A percentile compares a stretch with the other conserved stretches of the same genome.
phyloP scores from a whole-genome alignment of 148 eudicot species.

The Arbutus unedo region DNA sequence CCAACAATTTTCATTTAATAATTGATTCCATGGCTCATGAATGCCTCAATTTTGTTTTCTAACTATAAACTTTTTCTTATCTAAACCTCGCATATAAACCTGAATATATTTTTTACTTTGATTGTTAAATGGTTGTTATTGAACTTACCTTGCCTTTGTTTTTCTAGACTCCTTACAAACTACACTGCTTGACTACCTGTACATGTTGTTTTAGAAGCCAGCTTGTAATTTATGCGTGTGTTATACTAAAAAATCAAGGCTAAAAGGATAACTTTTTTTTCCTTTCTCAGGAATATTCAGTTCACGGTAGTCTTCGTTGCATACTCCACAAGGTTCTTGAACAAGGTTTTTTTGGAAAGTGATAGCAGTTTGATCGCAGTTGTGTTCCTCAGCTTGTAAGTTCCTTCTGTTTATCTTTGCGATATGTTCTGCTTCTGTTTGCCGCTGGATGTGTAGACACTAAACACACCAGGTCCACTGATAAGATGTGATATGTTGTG shows the following conservation, averaged over 20 bases:
- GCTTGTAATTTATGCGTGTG: background rate
- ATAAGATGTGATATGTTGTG: background rate
- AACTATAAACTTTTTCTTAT: background rate
- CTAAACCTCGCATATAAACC: background rate
- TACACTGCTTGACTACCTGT: background rate
- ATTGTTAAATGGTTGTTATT: background rate
- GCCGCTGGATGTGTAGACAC: background rate
- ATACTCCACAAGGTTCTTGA: background rate
- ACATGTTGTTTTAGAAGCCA: background rate
- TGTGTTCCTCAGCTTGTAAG: background rate
- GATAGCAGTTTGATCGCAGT: background rate
- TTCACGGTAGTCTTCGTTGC: background rate
- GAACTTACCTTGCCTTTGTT: background rate
- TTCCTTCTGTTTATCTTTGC: background rate
- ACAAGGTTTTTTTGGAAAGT: background rate
- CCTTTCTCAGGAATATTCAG: background rate
- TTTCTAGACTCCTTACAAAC: background rate
- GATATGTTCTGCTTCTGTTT: background rate
- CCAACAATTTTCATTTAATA: background rate
- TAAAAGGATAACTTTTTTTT: background rate
- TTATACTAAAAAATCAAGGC: background rate
- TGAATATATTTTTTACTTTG: background rate
- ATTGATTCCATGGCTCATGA: background rate
- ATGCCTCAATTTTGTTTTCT: background rate
- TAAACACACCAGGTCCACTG: background rate